Evolutionary conservation across 1,284 basidiomycete species (phyloP).

Genomic region (Coniferiporia sulphurascens): DNA sequence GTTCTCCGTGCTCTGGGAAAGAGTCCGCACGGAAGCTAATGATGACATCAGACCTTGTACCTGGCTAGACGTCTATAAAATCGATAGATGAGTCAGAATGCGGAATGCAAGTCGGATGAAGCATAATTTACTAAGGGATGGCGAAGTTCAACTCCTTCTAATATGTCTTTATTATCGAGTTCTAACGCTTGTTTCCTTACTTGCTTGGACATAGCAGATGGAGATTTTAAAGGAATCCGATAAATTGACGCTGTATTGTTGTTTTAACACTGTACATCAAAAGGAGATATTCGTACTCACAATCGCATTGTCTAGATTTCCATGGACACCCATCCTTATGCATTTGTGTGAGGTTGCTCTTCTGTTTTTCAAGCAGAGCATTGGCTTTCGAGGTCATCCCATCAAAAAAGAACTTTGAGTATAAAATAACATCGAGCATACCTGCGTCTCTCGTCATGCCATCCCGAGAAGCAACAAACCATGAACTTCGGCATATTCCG

Average conservation of each 20-base stretch:
- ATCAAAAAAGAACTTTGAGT: conserved; percentile 18
- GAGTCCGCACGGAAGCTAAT: conserved; percentile 26
- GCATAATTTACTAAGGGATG: conserved; percentile 59
- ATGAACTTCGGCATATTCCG: conserved; percentile 61
- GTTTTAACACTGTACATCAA: background rate
- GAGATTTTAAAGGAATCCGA: conserved; percentile 63
- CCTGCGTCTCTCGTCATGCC: conserved; percentile 70
- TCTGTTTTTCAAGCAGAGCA: conserved; percentile 67
- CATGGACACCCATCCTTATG: conserved; percentile 81
- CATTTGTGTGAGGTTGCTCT: conserved; percentile 51
- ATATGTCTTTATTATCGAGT: conserved; percentile 39
- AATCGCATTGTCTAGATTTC: conserved; percentile 71
- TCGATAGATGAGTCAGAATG: conserved; percentile 13
- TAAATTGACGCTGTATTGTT: conserved; percentile 58
- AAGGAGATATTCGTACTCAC: conserved; percentile 36
- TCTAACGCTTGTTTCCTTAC: conserved; percentile 50
- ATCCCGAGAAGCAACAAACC: conserved; percentile 62
- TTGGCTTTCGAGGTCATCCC: conserved; percentile 39
- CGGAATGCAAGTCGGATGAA: conserved; percentile 10
- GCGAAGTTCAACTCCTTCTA: conserved; percentile 53
- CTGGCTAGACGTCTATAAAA: conserved; percentile 30
- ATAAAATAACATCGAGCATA: conserved; percentile 36
- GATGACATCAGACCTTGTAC: conserved; percentile 29
- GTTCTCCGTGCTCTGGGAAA: background rate
- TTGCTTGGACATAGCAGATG: conserved; percentile 52